phyloP scores from a whole-genome alignment of 75 land plant genomes.

The Sequoiadendron giganteum region DNA sequence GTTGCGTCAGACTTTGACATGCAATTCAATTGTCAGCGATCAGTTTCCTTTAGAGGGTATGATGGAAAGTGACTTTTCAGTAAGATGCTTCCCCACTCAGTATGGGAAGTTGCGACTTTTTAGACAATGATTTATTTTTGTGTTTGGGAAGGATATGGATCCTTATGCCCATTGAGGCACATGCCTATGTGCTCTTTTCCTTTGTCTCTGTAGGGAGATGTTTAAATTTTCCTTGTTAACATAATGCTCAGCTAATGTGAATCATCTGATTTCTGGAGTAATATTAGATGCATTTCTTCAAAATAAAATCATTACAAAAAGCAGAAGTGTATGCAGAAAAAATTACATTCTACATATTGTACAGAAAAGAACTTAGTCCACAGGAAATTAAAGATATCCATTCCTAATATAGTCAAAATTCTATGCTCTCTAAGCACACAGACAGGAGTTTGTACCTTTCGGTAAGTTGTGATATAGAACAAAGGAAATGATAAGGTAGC shows the following conservation, averaged over 20 bases:
- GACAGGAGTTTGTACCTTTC: neutral
- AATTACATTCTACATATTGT: too few species aligned
- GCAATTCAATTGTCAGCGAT: neutral
- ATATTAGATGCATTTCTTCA: neutral
- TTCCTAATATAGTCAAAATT: neutral
- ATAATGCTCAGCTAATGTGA: neutral
- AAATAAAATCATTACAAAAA: too few species aligned
- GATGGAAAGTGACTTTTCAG: neutral
- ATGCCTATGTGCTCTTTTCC: neutral
- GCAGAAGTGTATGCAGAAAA: neutral
- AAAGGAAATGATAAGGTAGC: too few species aligned
- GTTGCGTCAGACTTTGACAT: neutral
- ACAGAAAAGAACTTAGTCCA: neutral
- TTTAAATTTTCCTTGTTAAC: neutral
- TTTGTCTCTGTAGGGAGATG: neutral
- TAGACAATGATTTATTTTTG: neutral
- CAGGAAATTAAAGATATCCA: neutral
- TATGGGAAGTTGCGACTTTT: neutral
- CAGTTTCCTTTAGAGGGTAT: neutral
- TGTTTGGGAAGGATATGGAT: neutral
- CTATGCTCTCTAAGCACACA: neutral
- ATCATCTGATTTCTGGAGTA: neutral
- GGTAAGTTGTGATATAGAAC: neutral
- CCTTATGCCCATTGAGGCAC: neutral
- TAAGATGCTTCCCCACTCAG: neutral